Evolutionary conservation across 2,329 filamentous ascomycete species (phyloP).

Genomic region (Penicillium nordicum): DNA sequence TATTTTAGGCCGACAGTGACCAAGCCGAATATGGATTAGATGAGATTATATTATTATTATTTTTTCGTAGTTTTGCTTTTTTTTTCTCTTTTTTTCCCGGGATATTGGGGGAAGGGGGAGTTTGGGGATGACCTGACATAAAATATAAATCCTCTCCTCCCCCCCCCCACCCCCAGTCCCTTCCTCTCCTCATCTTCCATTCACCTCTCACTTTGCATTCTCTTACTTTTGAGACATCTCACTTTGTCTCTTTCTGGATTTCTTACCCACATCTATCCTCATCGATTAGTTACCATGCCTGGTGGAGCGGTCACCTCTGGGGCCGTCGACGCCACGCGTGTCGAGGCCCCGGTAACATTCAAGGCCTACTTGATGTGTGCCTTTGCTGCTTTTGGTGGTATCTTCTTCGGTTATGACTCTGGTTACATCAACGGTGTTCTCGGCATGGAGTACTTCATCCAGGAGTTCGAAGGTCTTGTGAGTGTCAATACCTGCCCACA

Average conservation of each 20-base stretch:
- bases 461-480: slow-evolving; percentile 35
- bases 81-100: not conserved
- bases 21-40: not conserved
- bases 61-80: not conserved
- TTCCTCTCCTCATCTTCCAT: not conserved
- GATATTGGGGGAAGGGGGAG: not conserved
- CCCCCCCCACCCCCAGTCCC: not conserved
- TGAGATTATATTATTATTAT: not conserved
- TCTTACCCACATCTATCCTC: not conserved
- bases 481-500: slow-evolving; percentile 7
- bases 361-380: slow-evolving; percentile 61
- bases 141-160: slow-evolving; percentile 1
- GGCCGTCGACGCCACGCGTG: slow-evolving; percentile 52
- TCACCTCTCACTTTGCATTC: not conserved
- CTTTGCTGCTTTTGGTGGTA: slow-evolving; percentile 59
- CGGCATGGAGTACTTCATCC: slow-evolving; percentile 50
- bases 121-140: not conserved
- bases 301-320: slow-evolving; percentile 19
- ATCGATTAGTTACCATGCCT: slow-evolving; percentile 21
- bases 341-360: slow-evolving; percentile 57
- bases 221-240: not conserved
- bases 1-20: not conserved
- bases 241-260: not conserved
- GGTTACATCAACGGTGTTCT: slow-evolving; percentile 55
- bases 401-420: slow-evolving; percentile 60